Base-by-base conservation (phyloP, 1,284 basidiomycete genomes). In the Fomes fomentarius region DNA sequence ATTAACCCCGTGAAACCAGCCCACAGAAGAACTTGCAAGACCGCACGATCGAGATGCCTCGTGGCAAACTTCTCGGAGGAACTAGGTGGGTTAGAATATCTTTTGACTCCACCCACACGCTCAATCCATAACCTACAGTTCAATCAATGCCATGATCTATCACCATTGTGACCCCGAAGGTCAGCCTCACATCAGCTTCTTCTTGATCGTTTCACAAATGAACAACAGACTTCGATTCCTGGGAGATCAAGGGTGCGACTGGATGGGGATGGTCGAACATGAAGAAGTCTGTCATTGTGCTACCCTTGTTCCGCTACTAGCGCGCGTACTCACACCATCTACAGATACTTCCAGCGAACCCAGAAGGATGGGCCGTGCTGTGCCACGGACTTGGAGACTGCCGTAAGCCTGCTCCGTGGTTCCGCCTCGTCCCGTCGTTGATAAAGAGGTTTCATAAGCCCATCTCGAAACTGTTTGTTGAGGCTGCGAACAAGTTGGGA, bases 221-320 rank as follows among this genome's bases (percentile, higher is more conserved):
- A 19, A 19, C 2, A 3, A 12, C 61, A 61, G 77, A 78, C 52
- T 78, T 75, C 46, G 71, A 75, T 41, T 61, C 65, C 10, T 79
- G 77, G 77, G 75, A 65, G 10, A 37, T 58, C 7, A 57, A 61
- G 0, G 74, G 74, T 12, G 73, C 71, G 0, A 62, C 53, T 4
- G 76, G 73, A 2, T 78, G 76, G 76, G 60, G 60, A 1, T 74
- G 70, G 43, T 52, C 63, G 1, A 64, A 68, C 15, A 57, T 76
- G 46, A 60, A 65, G 31, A 69, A 66, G 61, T 75, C 51, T 17
- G 12, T 25, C 3, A 4, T 14, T n/a, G 6, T 7, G 2, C 17
- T 8, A 24, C 6, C 10, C 11, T n/a, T 11, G n/a, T n/a, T n/a
- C 17, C 37, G 3, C 10, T 11, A 15, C 14, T 14, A 4, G 28